phyloP scores from a whole-genome alignment of 495 filamentous ascomycete genomes.

The Ramalina intermedia region DNA sequence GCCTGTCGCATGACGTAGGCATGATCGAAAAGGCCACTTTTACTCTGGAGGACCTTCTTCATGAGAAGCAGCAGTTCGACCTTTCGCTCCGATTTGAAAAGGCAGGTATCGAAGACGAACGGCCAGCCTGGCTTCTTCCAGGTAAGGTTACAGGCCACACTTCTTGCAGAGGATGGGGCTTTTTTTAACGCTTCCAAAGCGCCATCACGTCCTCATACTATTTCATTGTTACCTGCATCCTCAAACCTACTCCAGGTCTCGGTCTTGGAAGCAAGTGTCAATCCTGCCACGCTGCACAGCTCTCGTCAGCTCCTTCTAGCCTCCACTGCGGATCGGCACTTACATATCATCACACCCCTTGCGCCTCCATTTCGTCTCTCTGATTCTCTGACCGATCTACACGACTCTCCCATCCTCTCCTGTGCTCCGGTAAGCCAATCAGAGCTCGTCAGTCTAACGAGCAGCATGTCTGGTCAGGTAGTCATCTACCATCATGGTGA shows the following conservation, averaged over 20 bases:
- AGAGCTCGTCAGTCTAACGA: slow-evolving; percentile 24
- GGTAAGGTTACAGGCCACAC: slow-evolving; percentile 23
- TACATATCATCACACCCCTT: slow-evolving; percentile 30
- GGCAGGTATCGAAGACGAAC: slow-evolving; percentile 27
- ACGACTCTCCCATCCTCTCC: slow-evolving; percentile 47
- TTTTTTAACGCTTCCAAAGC: slow-evolving; percentile 22
- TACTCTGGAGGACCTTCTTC: slow-evolving; percentile 48
- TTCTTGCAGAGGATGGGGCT: not conserved
- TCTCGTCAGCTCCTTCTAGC: slow-evolving; percentile 23
- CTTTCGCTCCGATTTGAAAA: slow-evolving; percentile 42
- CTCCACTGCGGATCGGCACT: slow-evolving; percentile 38
- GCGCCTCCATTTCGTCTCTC: slow-evolving; percentile 13
- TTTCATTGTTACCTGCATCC: slow-evolving; percentile 29
- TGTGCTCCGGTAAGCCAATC: slow-evolving; percentile 17
- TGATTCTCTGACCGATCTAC: slow-evolving; percentile 26
- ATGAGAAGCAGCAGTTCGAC: slow-evolving; percentile 53
- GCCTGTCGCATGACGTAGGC: slow-evolving; percentile 34
- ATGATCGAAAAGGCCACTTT: slow-evolving; percentile 25
- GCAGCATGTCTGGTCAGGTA: slow-evolving; percentile 52
- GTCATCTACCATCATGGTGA: slow-evolving; percentile 26
- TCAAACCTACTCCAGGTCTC: slow-evolving; percentile 43
- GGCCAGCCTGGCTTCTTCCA: slow-evolving; percentile 32
- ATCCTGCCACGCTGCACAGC: slow-evolving; percentile 6
- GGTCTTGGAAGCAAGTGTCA: slow-evolving; percentile 21
- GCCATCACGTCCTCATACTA: slow-evolving; percentile 28